Conservation (phyloP, 1,139 yeast species). For the Suhomyces anneliseae region DNA sequence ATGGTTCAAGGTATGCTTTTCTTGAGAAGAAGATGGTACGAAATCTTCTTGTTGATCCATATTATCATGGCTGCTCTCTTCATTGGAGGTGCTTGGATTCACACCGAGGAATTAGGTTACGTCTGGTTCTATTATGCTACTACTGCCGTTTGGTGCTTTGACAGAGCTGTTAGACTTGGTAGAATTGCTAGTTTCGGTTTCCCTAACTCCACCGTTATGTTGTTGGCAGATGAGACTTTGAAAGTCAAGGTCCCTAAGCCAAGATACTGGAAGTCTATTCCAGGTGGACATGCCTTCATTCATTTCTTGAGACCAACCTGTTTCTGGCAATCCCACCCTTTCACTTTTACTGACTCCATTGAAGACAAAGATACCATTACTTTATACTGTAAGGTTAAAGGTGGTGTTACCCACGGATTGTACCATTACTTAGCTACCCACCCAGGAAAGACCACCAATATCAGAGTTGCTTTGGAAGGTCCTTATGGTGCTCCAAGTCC, state of each 20-base stretch:
- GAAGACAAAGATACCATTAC: conserved; percentile 26
- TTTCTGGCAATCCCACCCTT: conserved; percentile 47
- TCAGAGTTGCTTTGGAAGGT: conserved; percentile 46
- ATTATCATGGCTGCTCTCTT: conserved; percentile 19
- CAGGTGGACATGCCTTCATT: conserved; percentile 55
- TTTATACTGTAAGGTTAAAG: conserved; percentile 35
- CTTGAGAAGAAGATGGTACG: conserved; percentile 43
- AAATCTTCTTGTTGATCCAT: conserved; percentile 35
- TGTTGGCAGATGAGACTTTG: conserved; percentile 41
- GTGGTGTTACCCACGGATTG: conserved; percentile 35
- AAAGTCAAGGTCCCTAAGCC: conserved; percentile 44
- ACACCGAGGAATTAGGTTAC: conserved; percentile 18
- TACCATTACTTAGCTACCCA: conserved; percentile 22
- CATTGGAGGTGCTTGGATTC: conserved; percentile 19
- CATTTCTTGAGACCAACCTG: conserved; percentile 36
- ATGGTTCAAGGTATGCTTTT: conserved; percentile 17
- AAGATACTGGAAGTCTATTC: conserved; percentile 38
- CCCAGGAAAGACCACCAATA: conserved; percentile 24
- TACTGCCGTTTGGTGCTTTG: conserved; percentile 21
- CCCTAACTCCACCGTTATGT: conserved; percentile 34
- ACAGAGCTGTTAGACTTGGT: conserved; percentile 25
- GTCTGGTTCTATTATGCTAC: conserved; percentile 17
- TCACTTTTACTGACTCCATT: conserved; percentile 24
- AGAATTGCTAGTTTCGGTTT: conserved; percentile 39
- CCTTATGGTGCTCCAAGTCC: conserved; percentile 45